Conservation (phyloP, 1,284 basidiomycete species). For the Apiotrichum sp. region DNA sequence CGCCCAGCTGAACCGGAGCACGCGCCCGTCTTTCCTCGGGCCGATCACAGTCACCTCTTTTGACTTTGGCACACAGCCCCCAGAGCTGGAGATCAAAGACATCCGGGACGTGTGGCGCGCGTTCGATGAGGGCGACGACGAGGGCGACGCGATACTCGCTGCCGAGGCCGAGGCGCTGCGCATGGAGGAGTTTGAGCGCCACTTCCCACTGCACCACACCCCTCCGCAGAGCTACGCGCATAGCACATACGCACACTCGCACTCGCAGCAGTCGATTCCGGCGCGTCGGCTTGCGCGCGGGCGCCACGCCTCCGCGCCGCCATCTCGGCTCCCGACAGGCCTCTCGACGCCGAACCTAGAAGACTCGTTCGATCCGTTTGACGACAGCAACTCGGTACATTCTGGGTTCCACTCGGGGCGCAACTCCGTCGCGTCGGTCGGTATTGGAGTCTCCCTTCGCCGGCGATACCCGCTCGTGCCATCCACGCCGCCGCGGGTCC, state of each 20-base stretch:
- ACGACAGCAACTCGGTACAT: conserved; percentile 17
- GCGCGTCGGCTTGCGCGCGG: background rate
- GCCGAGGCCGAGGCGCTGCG: background rate
- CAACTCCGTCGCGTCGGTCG: conserved; percentile 22
- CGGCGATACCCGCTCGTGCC: background rate
- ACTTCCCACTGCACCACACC: no score
- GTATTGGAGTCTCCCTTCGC: conserved; percentile 19
- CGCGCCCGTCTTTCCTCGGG: conserved; percentile 85
- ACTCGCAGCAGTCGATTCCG: no score
- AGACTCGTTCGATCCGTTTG: conserved; percentile 1
- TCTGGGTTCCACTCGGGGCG: conserved; percentile 22
- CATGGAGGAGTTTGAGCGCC: background rate
- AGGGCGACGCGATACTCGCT: conserved; percentile 48
- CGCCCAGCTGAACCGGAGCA: conserved; percentile 61
- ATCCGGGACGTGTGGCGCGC: conserved; percentile 89
- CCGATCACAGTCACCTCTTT: conserved; percentile 77
- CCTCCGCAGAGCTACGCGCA: background rate
- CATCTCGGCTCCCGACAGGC: background rate
- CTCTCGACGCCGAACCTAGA: background rate
- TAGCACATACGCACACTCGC: background rate
- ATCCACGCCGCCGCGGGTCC: conserved; percentile 1
- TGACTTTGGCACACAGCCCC: conserved; percentile 75
- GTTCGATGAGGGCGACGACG: conserved; percentile 73
- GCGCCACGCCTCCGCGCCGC: background rate
- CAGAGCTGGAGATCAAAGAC: conserved; percentile 84